A percentile compares a stretch with the other conserved stretches of the same genome.
Evolutionary conservation across 495 filamentous ascomycete species (phyloP).

Genomic region (Daldinia childiae): DNA sequence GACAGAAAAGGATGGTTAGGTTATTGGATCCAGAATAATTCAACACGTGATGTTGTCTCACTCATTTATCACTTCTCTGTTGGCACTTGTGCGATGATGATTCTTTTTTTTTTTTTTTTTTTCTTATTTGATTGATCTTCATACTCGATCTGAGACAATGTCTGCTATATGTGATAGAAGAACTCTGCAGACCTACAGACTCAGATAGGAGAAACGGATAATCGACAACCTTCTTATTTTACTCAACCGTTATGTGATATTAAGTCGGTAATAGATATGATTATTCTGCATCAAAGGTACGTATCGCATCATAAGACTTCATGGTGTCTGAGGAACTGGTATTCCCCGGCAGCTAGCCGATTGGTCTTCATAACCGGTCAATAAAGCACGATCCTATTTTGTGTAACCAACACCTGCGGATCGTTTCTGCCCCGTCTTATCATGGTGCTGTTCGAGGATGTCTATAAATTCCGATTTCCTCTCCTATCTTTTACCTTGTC

Average conservation of each 20-base stretch:
- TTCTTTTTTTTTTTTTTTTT: background rate
- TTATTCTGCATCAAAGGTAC: slow-evolving; percentile 11
- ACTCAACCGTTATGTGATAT: background rate
- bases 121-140: slow-evolving; percentile 3
- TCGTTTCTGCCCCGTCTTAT: slow-evolving; percentile 5
- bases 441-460: background rate
- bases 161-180: background rate
- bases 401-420: slow-evolving; percentile 6
- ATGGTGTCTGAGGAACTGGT: background rate
- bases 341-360: slow-evolving; percentile 1
- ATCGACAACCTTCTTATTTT: background rate
- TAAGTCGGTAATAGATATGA: background rate
- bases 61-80: slow-evolving; percentile 22
- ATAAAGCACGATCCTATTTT: slow-evolving; percentile 2
- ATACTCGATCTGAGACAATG: background rate
- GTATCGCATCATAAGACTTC: slow-evolving; percentile 18
- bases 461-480: background rate
- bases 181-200: background rate
- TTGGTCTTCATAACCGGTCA: background rate
- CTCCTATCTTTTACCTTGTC: background rate
- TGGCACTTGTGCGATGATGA: background rate
- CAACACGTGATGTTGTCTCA: slow-evolving; percentile 37
- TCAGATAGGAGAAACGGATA: background rate
- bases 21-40: slow-evolving; percentile 25
- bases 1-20: slow-evolving; percentile 14